These are phyloP conservation scores for Radiomyces spectabilis DNA, from an alignment of 192 early-diverging fungal genomes.

Conservation along the genomic window DNA sequence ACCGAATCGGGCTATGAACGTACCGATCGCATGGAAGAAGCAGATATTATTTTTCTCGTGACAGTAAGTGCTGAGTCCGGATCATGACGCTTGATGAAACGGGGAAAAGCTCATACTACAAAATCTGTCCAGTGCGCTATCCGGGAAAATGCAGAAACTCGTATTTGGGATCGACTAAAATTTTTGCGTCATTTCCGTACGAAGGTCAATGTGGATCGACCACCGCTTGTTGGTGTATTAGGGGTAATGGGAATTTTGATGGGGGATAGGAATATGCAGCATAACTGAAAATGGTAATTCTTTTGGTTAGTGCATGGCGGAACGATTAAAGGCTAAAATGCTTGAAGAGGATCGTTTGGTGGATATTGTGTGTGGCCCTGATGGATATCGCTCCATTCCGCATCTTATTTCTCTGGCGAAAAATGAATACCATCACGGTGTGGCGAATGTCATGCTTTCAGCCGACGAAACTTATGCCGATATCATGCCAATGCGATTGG, in stretches of 20 bases:
- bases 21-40: conserved; percentile 43
- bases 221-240: conserved; percentile 66
- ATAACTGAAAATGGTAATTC: neutral
- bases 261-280: too few species aligned
- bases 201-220: conserved; percentile 41
- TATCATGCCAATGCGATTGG: conserved; percentile 63
- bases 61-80: conserved; percentile 30
- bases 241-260: too few species aligned
- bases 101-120: neutral
- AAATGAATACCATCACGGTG: conserved; percentile 49
- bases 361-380: conserved; percentile 72
- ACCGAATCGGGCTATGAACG: conserved; percentile 58
- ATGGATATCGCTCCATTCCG: conserved; percentile 69
- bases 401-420: conserved; percentile 61
- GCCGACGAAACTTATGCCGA: conserved; percentile 78
- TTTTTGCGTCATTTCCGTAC: conserved; percentile 49
- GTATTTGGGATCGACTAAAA: conserved; percentile 61
- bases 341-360: conserved; percentile 63
- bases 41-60: conserved; percentile 66
- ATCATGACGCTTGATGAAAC: neutral
- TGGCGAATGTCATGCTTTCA: conserved; percentile 75
- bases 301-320: conserved; percentile 62
- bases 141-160: conserved; percentile 67
- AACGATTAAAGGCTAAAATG: conserved; percentile 63
- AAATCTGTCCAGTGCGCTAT: conserved; percentile 50